Base-by-base conservation (phyloP, 371 early-diverging fungal species). In the Mucor racemosus region DNA sequence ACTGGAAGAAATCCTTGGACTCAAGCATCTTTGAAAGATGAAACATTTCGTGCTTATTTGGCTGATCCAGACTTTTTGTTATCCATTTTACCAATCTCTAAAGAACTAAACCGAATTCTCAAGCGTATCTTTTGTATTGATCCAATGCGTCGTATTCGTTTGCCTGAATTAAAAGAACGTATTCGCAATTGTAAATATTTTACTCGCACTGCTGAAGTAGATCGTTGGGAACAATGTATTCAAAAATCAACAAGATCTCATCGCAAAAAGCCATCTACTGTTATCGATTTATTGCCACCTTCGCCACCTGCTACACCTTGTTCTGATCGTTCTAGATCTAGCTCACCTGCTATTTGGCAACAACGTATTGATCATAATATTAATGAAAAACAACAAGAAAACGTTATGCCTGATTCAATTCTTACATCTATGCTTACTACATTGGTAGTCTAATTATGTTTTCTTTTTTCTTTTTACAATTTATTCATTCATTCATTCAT, bases 1-100 rank as follows among this genome's bases (percentile, higher is more conserved):
- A 89, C 89, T 17, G 91, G 92, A 26, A 82, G 91, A 58, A 92
- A 92, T 68, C 92, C 94, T 3, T 94, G 94, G 94, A 89, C 87
- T 56, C 90, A 89, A 63, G 93, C 93, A 21, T 87, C 86, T 59
- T 64, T 86, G 33, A 75, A 84, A 33, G 94, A 94, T 64, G 88
- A 88, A 21, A 86, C 92, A 15, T 95, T 93, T 74, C 71, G 76
- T 46, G 84, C 89, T 33, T 94, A 86, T 74, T 66, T 88, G 21
- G 65, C 67, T 38, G 81, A 89, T 73, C 89, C 85, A 60, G 79
- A 87, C 57, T 86, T 90, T 63, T 70, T 94, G 54, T 82, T 84
- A 40, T 81, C 76, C 36, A 92, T 88, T 40, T 80, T 89, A 53
- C 92, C 81, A 62, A 92, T 95, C 59, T 89, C 92, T 0, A 80